Conservation (phyloP, 2,329 filamentous ascomycete genomes). For the Ophiognomonia clavigignenti-juglandacearum region DNA sequence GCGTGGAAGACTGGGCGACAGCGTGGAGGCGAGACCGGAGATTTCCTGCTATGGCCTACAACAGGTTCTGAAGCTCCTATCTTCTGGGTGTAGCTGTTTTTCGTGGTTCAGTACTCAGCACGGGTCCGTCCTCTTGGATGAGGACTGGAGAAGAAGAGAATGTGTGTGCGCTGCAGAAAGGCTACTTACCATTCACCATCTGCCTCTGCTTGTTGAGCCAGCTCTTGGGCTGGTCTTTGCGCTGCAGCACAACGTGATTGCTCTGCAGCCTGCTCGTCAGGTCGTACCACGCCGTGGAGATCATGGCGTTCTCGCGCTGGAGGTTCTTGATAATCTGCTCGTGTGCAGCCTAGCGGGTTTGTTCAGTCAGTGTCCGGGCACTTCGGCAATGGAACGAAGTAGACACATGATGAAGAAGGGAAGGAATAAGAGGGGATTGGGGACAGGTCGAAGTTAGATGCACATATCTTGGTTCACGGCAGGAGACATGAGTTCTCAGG, state of each 20-base stretch:
- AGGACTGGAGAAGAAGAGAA: too few species aligned
- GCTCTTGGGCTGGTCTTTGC: constrained; percentile 71
- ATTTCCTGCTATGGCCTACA: constrained; percentile 15
- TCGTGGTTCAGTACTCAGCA: background rate
- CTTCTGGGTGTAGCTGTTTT: constrained; percentile 39
- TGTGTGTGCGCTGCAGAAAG: background rate
- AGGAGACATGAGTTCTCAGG: constrained; percentile 3
- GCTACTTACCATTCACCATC: constrained; percentile 53
- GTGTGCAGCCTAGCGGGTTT: constrained; percentile 36
- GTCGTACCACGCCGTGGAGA: constrained; percentile 83
- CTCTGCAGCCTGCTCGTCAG: constrained; percentile 73
- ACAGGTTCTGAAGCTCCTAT: constrained; percentile 34
- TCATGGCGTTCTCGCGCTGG: constrained; percentile 71
- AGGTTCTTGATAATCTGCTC: constrained; percentile 62
- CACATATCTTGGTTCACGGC: background rate
- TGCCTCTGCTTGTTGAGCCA: constrained; percentile 82
- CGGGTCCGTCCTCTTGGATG: background rate
- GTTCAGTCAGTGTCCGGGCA: constrained; percentile 3
- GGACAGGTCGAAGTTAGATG: background rate
- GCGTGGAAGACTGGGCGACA: too few species aligned
- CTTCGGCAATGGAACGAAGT: background rate
- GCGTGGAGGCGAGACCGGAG: constrained; percentile 1
- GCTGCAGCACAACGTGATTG: constrained; percentile 74
- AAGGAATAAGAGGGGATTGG: too few species aligned
- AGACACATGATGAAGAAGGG: background rate